Percentiles rank a stretch among this genome's conserved stretches.
phyloP scores from a whole-genome alignment of 139 green algal genomes.

The Volvox reticuliferus region DNA sequence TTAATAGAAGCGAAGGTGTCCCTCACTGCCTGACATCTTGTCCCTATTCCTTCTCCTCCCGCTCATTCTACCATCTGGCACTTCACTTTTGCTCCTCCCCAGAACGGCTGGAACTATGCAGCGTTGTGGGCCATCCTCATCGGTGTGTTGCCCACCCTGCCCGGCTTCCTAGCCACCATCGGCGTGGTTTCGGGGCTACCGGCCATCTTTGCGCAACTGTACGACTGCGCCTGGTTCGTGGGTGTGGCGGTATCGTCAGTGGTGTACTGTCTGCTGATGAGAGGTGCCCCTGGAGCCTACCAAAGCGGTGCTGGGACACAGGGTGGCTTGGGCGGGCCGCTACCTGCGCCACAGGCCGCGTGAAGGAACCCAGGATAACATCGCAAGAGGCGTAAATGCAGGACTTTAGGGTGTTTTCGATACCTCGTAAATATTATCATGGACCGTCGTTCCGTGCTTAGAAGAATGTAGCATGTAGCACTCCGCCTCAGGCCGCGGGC shows the following conservation, averaged over 20 bases:
- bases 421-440: too few species aligned
- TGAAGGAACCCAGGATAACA: too few species aligned
- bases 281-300: slow-evolving; percentile 42
- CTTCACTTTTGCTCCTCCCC: not conserved
- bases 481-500: too few species aligned
- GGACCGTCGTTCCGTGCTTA: too few species aligned
- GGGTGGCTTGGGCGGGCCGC: not conserved
- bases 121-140: slow-evolving; percentile 51
- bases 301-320: not conserved
- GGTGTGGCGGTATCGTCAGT: slow-evolving; percentile 64
- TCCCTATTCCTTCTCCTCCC: too few species aligned
- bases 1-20: too few species aligned
- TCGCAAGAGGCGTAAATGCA: too few species aligned
- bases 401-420: too few species aligned
- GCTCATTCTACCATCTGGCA: too few species aligned
- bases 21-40: too few species aligned
- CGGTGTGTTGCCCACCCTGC: slow-evolving; percentile 69
- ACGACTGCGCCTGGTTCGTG: slow-evolving; percentile 80
- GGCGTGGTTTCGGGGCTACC: slow-evolving; percentile 47
- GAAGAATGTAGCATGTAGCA: too few species aligned
- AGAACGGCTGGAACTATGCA: slow-evolving; percentile 66
- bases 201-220: slow-evolving; percentile 59
- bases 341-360: too few species aligned
- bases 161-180: slow-evolving; percentile 67
- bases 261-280: slow-evolving; percentile 66